Percentiles rank a stretch among this genome's conserved stretches.
Evolutionary conservation across 805 yeast species (phyloP).

Genomic region (Sugiyamaella mastotermitis): DNA sequence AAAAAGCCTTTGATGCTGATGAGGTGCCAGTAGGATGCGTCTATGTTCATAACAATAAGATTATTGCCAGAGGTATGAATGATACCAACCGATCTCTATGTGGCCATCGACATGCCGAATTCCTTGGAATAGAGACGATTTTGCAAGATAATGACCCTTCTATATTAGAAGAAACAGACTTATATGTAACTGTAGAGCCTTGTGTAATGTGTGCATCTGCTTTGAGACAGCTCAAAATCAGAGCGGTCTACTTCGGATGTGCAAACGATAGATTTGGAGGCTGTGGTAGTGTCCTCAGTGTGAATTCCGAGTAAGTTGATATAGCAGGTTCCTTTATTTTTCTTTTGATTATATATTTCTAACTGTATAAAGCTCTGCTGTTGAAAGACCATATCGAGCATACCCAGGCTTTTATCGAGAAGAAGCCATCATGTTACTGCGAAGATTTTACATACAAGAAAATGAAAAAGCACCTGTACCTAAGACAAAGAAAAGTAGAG

Average conservation of each 20-base stretch:
- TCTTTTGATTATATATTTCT: not conserved
- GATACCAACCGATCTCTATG: constrained; percentile 78
- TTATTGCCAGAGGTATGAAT: constrained; percentile 76
- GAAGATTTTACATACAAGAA: constrained; percentile 80
- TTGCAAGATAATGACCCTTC: constrained; percentile 29
- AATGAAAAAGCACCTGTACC: constrained; percentile 83
- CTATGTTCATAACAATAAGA: constrained; percentile 46
- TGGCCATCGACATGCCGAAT: constrained; percentile 88
- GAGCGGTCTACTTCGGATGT: constrained; percentile 80
- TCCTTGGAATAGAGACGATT: constrained; percentile 64
- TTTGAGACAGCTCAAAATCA: constrained; percentile 69
- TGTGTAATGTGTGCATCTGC: constrained; percentile 98
- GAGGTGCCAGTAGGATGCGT: constrained; percentile 88
- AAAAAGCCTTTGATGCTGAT: constrained; percentile 52
- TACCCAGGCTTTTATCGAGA: constrained; percentile 74
- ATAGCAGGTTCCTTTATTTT: not conserved
- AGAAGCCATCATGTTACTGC: constrained; percentile 75
- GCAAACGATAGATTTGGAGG: constrained; percentile 97
- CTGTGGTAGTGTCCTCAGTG: constrained; percentile 74
- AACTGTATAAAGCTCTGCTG: constrained; percentile 16
- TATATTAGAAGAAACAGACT: constrained; percentile 48
- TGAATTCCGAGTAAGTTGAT: constrained; percentile 42
- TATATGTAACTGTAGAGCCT: constrained; percentile 96
- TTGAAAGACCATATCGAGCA: constrained; percentile 41
- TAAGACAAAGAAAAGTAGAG: constrained; percentile 54